phyloP scores from a whole-genome alignment of 495 filamentous ascomycete genomes.

The Bryoglossum gracile region DNA sequence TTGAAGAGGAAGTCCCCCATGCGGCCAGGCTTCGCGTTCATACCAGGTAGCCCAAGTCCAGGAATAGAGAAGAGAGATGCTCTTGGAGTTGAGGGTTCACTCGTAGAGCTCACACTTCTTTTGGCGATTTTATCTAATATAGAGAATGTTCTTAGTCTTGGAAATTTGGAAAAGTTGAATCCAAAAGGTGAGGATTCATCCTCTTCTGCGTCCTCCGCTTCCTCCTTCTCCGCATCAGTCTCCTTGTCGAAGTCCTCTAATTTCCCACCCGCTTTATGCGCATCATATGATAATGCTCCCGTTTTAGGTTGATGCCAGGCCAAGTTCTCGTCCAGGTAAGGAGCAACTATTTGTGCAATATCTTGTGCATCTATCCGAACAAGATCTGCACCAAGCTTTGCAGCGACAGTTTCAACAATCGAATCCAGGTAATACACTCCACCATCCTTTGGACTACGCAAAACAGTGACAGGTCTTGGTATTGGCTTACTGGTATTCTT shows the following conservation, averaged over 20 bases:
- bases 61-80: no score
- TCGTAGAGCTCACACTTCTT: no score
- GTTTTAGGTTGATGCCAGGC: slow-evolving; percentile 36
- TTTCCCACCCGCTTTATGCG: slow-evolving; percentile 18
- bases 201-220: not conserved
- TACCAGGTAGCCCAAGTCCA: no score
- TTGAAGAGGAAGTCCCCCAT: not conserved
- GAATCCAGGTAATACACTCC: slow-evolving; percentile 49
- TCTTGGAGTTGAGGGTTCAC: no score
- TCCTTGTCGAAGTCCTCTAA: slow-evolving; percentile 27
- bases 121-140: no score
- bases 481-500: slow-evolving; percentile 1
- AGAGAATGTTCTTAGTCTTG: not conserved
- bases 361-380: slow-evolving; percentile 72
- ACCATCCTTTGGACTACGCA: slow-evolving; percentile 58
- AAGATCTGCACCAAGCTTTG: slow-evolving; percentile 61
- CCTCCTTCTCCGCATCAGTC: slow-evolving; percentile 4
- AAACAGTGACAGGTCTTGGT: slow-evolving; percentile 27
- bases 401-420: slow-evolving; percentile 52
- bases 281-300: slow-evolving; percentile 58
- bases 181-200: not conserved
- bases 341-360: slow-evolving; percentile 68
- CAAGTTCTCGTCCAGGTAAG: slow-evolving; percentile 59
- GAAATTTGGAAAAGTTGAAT: no score
- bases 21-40: no score